phyloP scores from a whole-genome alignment of 257 asterid genomes.

The Linderniella brevidens region DNA sequence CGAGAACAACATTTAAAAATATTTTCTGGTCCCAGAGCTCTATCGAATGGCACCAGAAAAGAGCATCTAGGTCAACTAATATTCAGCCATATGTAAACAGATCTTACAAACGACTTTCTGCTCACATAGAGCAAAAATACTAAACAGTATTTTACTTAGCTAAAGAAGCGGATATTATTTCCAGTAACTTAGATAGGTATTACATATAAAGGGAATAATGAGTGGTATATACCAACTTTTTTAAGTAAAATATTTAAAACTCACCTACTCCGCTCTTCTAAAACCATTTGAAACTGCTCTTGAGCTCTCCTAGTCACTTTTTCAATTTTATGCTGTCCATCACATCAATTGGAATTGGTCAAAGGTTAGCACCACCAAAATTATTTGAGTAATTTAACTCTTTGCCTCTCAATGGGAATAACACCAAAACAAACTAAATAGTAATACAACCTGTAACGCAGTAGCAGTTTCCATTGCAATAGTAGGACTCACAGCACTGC shows the following conservation, averaged over 20 bases:
- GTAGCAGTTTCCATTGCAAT: constrained; percentile 92
- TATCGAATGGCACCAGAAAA: too few relatives aligned
- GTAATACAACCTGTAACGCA: constrained; percentile 64
- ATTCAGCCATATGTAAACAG: too few relatives aligned
- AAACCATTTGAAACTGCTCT: constrained; percentile 94
- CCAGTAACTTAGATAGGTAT: too few relatives aligned
- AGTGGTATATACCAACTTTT: neutral
- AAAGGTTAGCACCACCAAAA: constrained; percentile 16
- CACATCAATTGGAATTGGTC: constrained; percentile 11
- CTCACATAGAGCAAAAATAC: too few relatives aligned
- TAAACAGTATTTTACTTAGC: too few relatives aligned
- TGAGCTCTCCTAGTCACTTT: constrained; percentile 94
- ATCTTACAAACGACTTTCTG: too few relatives aligned
- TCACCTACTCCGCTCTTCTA: constrained; percentile 95
- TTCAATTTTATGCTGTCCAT: constrained; percentile 75
- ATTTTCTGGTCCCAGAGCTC: too few relatives aligned
- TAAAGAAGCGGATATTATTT: too few relatives aligned
- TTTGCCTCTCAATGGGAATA: too few relatives aligned
- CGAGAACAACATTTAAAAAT: neutral
- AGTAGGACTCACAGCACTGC: constrained; percentile 87
- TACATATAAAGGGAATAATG: too few relatives aligned
- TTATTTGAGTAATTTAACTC: neutral
- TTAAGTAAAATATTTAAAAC: constrained; percentile 12
- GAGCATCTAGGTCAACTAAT: too few relatives aligned
- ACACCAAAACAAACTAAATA: neutral